Percentiles rank a stretch among this genome's conserved stretches.
Conservation (phyloP, 2,329 filamentous ascomycete genomes). For the Clonostachys byssicola region DNA sequence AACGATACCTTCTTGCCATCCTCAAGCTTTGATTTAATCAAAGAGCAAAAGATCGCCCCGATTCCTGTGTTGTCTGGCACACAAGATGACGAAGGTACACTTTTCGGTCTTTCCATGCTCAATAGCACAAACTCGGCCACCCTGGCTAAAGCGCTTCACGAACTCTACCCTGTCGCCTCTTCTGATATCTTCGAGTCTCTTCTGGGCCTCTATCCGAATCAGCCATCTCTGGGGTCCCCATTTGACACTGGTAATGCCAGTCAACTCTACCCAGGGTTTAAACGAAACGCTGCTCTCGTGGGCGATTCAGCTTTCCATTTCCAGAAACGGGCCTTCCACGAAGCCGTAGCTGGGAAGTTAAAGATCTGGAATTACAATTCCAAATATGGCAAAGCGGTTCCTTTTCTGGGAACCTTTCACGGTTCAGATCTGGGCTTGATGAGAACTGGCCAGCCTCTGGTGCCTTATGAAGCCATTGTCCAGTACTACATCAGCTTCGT, state of each 20-base stretch:
- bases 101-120: constrained; percentile 54
- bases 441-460: too few relatives aligned
- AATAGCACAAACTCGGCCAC: constrained; percentile 52
- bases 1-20: constrained; percentile 46
- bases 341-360: constrained; percentile 29
- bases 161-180: constrained; percentile 43
- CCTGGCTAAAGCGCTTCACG: constrained; percentile 46
- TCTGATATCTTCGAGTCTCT: constrained; percentile 34
- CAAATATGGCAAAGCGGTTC: constrained; percentile 54
- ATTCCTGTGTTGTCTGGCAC: constrained; percentile 62
- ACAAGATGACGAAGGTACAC: constrained; percentile 62
- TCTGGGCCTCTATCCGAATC: constrained; percentile 49
- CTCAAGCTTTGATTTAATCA: constrained; percentile 40
- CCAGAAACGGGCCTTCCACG: constrained; percentile 36
- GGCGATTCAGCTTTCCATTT: constrained; percentile 56
- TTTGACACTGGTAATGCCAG: constrained; percentile 54
- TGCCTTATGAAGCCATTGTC: too few relatives aligned
- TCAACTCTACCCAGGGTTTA: constrained; percentile 62
- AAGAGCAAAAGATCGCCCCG: constrained; percentile 43
- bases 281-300: constrained; percentile 57
- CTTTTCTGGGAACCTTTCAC: constrained; percentile 63
- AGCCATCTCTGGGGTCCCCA: constrained; percentile 52
- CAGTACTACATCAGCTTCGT: constrained; percentile 46
- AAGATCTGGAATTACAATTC: constrained; percentile 57
- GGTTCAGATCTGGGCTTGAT: constrained; percentile 39